These are phyloP conservation scores for Penicillium brevicompactum DNA, from an alignment of 2,329 filamentous ascomycete species.

Conservation along the genomic window DNA sequence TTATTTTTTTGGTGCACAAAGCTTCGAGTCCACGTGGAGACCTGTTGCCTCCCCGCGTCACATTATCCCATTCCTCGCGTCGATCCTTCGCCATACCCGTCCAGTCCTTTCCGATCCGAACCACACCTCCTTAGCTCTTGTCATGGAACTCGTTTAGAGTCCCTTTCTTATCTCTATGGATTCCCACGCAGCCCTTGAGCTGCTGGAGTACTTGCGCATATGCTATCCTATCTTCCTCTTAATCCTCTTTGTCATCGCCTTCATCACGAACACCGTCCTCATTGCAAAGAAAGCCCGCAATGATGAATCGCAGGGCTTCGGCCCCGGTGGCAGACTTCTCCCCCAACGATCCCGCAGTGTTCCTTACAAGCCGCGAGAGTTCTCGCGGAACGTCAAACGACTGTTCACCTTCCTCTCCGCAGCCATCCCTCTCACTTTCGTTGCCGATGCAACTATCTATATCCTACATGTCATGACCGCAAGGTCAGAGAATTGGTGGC, in stretches of 20 bases:
- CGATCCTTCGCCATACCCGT: conserved; percentile 23
- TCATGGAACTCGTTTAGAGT: conserved; percentile 37
- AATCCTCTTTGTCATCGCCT: conserved; percentile 64
- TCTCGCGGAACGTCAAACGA: conserved; percentile 68
- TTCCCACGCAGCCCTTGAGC: conserved; percentile 43
- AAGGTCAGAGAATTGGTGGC: conserved; percentile 74
- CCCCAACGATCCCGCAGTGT: conserved; percentile 63
- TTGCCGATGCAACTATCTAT: conserved; percentile 73
- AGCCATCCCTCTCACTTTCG: conserved; percentile 71
- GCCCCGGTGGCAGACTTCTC: conserved; percentile 87
- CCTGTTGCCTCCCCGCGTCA: conserved; percentile 3
- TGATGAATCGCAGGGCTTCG: conserved; percentile 58
- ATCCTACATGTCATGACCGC: conserved; percentile 72
- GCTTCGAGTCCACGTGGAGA: conserved; percentile 10
- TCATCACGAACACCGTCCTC: conserved; percentile 63
- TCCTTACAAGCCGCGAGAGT: conserved; percentile 55
- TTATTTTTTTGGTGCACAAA: neutral
- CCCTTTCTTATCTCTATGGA: conserved; percentile 25
- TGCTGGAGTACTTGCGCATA: conserved; percentile 55
- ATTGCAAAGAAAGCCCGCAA: conserved; percentile 52
- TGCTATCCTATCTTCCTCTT: conserved; percentile 66
- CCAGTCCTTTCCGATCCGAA: conserved; percentile 26
- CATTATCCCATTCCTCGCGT: conserved; percentile 9
- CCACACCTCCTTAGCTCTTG: conserved; percentile 20
- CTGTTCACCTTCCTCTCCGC: conserved; percentile 76